These are phyloP conservation scores for Pythium oligandrum DNA, from an alignment of 352 stramenopile species.

Conservation along the genomic window DNA sequence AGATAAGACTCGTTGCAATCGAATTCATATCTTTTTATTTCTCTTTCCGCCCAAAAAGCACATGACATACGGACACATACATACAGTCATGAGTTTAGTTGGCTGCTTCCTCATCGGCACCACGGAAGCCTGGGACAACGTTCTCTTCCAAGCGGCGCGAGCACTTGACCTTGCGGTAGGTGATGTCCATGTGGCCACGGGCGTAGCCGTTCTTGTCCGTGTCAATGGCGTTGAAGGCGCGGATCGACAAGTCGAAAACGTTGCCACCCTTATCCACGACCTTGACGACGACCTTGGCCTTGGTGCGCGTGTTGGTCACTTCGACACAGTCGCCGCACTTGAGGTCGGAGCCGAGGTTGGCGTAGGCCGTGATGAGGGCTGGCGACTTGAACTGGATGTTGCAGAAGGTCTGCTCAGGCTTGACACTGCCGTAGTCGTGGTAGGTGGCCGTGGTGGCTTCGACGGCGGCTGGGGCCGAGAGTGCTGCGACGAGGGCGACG, in stretches of 20 bases:
- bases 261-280: conserved; percentile 1
- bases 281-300: neutral
- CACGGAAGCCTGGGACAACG: too few relatives aligned
- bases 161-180: neutral
- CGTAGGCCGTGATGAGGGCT: conserved; percentile 1
- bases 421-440: conserved; percentile 3
- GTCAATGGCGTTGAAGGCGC: conserved; percentile 2
- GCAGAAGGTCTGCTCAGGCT: conserved; percentile 1
- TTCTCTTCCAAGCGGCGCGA: neutral
- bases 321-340: conserved; percentile 5
- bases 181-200: neutral
- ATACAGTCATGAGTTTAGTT: too few relatives aligned
- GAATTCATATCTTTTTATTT: too few relatives aligned
- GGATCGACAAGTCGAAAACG: conserved; percentile 1
- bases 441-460: conserved; percentile 2
- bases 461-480: neutral
- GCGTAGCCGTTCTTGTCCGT: conserved; percentile 1
- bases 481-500: neutral
- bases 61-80: too few relatives aligned
- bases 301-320: neutral
- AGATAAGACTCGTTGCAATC: too few relatives aligned
- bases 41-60: too few relatives aligned
- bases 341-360: conserved; percentile 2
- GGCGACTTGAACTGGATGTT: neutral
- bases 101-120: too few relatives aligned